Base-by-base conservation (phyloP, 805 yeast genomes). In the Metschnikowia peoriensis region DNA sequence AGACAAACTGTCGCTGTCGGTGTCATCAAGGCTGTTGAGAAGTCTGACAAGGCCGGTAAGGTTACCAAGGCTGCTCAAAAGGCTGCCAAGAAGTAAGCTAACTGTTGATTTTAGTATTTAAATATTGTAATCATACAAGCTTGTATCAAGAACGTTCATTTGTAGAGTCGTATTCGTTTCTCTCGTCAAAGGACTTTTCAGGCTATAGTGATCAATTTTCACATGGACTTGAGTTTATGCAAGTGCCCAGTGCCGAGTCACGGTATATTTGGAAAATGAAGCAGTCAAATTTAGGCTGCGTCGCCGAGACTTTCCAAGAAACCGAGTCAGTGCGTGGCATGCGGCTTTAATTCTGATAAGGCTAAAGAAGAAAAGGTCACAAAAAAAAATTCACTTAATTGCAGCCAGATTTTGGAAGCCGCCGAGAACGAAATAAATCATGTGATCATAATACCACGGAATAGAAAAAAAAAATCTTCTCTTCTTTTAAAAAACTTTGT, bases 1-100 rank as follows among this genome's bases (percentile, higher is more conserved):
- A 89, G 97, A 88, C 97, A 91, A 83, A 92, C 97, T 70, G 97
- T 92, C 71, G 97, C 97, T 76, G 97, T 92, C 76, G 97, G 97
- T 89, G 97, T 92, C 75, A 88, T 93, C 88, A 93, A 93, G 86
- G 78, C 90, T 62, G 96, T 90, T 69, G 96, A 82, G 72, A 90
- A 90, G 88, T 72, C 88, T 65, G 86, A 84, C 79, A 80, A 79
- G 78, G 89, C 90, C 71, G 92, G 90, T 80, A 89, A 89, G 91
- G 94, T 89, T 70, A 89, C 96, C 91, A 89, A 89, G 90, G 89
- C 96, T 77, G 97, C 96, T 77, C 78, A 77, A 65, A 85, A 85
- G 85, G 89, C 89, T 73, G 80, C 80, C 67, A 84, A 84, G 87
- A 84, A 84, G 79, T 84, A 84, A 81, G 57, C 57, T 50, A 32